Base-by-base conservation (phyloP, 345 rosid genomes). In the Gossypium anomalum region DNA sequence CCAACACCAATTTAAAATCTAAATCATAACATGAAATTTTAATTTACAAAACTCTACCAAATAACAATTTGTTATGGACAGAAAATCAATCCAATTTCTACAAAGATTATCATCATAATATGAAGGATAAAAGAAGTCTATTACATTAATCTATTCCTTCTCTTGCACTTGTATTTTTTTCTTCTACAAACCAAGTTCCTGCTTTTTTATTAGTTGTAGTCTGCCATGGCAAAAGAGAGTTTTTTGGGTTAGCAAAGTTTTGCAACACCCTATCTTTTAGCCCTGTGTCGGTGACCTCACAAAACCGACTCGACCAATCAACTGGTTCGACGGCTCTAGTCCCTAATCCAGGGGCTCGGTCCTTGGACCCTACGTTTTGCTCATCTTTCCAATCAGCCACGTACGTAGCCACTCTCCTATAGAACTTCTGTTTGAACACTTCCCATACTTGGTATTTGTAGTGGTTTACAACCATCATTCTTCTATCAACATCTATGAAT, bases 401-500 rank as follows among this genome's bases (percentile, higher is more conserved):
- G 51, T 92, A 92, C 0, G 97, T 89, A 45, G 98, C 97, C 17
- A 94, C 98, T 68, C 98, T 87, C 82, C 97, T 76, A 15, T 83
- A 82, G 76, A 94, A 92, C 80, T 94, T 94, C 81, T 94, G 91
- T 77, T 90, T 92, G 60, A 94, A 89, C 84, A 92, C 97, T 5
- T 92, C 94, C 98, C 98, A 94, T 0, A 89, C 97, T 47, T 94
- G 97, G 75, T 86, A 92, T 75, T 94, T 92, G 47, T 94, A 94
- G 74, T 94, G 97, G 23, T 94, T 94, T 29, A 92, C 84, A 23
- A 88, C 88, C 91, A 94, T 72, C 56, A 70, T 6, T 3, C 80
- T 82, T 25, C 76, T 82, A 9, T 86, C 89, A 71, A 86, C 78
- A 74, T 94, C 83, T 23, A 80, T 73, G 41, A 74, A 86, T 9